A percentile compares a stretch with the other conserved stretches of the same genome.
Conservation (phyloP, 441 rosid species). For the Corymbia calophylla region DNA sequence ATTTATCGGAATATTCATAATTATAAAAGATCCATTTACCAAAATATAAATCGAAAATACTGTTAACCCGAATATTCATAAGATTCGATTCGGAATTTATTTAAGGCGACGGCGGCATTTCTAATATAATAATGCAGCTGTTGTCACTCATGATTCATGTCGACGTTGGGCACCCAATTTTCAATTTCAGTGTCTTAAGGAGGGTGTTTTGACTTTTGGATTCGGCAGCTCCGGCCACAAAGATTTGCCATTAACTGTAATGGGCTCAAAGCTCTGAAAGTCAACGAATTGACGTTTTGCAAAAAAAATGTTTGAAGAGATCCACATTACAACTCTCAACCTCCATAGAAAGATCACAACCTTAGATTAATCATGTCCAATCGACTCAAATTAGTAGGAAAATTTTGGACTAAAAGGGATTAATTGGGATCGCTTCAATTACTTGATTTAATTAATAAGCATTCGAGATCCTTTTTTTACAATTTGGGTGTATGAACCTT, state of each 20-base stretch:
- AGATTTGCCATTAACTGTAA: neutral
- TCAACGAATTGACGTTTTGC: neutral
- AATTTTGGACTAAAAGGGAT: neutral
- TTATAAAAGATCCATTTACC: neutral
- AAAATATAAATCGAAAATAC: neutral
- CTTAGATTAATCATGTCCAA: neutral
- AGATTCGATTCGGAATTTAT: neutral
- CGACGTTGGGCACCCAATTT: neutral
- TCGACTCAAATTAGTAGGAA: neutral
- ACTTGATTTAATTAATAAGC: neutral
- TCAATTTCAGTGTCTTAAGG: neutral
- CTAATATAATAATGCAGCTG: neutral
- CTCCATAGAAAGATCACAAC: neutral
- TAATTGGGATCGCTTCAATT: neutral
- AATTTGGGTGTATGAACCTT: neutral
- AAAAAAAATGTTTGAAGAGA: neutral
- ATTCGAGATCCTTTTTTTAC: neutral
- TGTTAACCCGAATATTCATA: neutral
- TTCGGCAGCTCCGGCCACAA: neutral
- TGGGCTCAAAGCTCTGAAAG: neutral
- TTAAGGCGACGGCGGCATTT: neutral
- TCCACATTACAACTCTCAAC: neutral
- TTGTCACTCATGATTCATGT: neutral
- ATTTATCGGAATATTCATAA: neutral
- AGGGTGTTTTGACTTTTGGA: neutral